Base-by-base conservation (phyloP, 495 filamentous ascomycete genomes). In the Penicillium tannophilum region DNA sequence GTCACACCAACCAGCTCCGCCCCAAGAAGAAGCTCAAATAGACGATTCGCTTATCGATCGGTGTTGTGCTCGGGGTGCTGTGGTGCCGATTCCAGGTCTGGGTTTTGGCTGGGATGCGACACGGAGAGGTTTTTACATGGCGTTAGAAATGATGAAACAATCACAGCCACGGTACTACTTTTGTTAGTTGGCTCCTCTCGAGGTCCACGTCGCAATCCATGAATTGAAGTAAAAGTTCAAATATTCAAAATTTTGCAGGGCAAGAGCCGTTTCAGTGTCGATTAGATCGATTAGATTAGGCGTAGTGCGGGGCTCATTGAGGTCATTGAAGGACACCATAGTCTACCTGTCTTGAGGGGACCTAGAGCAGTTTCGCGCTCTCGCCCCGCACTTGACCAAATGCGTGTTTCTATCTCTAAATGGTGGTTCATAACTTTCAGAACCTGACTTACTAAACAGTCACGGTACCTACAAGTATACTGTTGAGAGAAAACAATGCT, bases 11-110 rank as follows among this genome's bases (percentile, higher is more conserved):
- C 89, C 94, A 98, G 86, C 89, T 98, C 72, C 91, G 95, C 82
- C 94, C 94, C 76, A 98, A 98, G 93, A 98, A 98, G 92, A 98
- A 98, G 92, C 86, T 98, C 70, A 98, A 98, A 85, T 98, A 93
- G 74, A 82, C 72, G 78, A 72, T 67, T 77, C 58, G 62, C 69
- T 64, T 69, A 58, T 70, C 39, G 39, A 41, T 41, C 56, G 65
- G 60, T 76, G 66, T 76, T 76, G 70, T 72, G 74, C 66, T 76
- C 74, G 72, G 77, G 77, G 75, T 75, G 71, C 62, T 68, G 69
- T 70, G 67, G 72, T 67, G 64, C 68, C 64, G 66, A 58, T 59
- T 71, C 59, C 68, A 65, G 63, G 57, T 58, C 53, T 66, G 68
- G 68, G 65, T 66, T 64, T 62, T 73, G 67, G 69, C 63, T 70